Evolutionary conservation across 176 grass and related monocot genomes (phyloP).

Genomic region (Phragmites australis): DNA sequence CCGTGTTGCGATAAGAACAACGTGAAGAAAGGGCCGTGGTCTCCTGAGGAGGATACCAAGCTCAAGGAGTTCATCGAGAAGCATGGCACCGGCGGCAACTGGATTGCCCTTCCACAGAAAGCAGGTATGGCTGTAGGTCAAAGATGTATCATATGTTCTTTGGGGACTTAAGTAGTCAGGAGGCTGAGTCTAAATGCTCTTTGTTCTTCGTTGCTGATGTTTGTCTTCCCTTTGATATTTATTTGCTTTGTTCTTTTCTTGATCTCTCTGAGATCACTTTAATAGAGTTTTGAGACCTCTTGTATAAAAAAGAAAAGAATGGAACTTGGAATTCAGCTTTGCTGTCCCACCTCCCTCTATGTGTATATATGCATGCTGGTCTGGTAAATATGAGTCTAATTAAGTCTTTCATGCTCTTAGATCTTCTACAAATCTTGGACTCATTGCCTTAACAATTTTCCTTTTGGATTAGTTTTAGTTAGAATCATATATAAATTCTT

Average conservation of each 20-base stretch:
- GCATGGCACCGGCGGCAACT: constrained; percentile 89
- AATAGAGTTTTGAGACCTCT: background rate
- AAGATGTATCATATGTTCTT: background rate
- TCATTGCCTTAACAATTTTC: background rate
- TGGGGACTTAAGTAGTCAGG: too few species aligned
- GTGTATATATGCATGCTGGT: too few species aligned
- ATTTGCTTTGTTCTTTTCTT: background rate
- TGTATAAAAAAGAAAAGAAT: background rate
- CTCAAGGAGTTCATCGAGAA: constrained; percentile 96
- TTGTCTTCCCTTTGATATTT: background rate
- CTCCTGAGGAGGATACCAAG: constrained; percentile 85
- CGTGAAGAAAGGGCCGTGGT: constrained; percentile 97
- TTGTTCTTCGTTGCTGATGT: background rate
- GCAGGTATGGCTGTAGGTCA: constrained; percentile 49
- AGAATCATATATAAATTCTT: background rate
- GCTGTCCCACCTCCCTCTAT: too few species aligned
- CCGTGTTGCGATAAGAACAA: constrained; percentile 95
- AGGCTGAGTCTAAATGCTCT: background rate
- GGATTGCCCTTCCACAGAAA: constrained; percentile 95
- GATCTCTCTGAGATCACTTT: background rate
- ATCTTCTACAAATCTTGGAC: background rate
- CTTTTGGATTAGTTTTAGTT: background rate
- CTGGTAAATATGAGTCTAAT: too few species aligned
- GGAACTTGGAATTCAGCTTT: background rate
- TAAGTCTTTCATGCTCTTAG: too few species aligned